Evolutionary conservation across 352 stramenopile genomes (phyloP).

Genomic region (Pythium guiyangense): DNA sequence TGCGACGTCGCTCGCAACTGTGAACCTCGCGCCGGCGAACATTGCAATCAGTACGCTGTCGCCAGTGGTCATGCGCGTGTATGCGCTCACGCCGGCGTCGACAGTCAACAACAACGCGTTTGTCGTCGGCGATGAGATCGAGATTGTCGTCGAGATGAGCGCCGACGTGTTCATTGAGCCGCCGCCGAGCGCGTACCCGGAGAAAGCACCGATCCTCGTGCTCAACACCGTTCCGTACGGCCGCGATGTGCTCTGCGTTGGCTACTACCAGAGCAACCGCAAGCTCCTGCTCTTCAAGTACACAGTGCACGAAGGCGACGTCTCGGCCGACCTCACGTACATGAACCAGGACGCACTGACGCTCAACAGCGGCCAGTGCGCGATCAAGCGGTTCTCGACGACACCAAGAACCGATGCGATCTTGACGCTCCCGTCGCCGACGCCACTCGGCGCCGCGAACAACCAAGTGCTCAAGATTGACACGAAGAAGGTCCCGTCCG

Average conservation of each 20-base stretch:
- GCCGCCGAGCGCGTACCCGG: constrained; percentile 55
- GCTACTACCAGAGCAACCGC: constrained; percentile 49
- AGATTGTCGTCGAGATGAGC: constrained; percentile 77
- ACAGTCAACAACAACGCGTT: constrained; percentile 61
- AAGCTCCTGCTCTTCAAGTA: constrained; percentile 73
- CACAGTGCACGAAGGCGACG: constrained; percentile 51
- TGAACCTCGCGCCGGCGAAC: constrained; percentile 34
- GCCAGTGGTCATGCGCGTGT: constrained; percentile 54
- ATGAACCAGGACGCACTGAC: constrained; percentile 49
- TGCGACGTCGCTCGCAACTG: constrained; percentile 28
- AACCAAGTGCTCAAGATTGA: constrained; percentile 59
- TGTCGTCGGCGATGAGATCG: constrained; percentile 72
- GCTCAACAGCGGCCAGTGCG: constrained; percentile 68
- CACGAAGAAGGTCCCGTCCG: constrained; percentile 39
- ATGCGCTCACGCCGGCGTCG: constrained; percentile 44
- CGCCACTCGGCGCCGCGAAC: constrained; percentile 28
- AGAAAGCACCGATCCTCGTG: constrained; percentile 67
- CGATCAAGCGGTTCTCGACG: constrained; percentile 81
- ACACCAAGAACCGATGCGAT: constrained; percentile 66
- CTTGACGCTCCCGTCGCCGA: constrained; percentile 47
- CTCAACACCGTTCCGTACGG: constrained; percentile 49
- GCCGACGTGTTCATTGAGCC: constrained; percentile 74
- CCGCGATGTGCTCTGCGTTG: constrained; percentile 52
- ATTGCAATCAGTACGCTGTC: constrained; percentile 61
- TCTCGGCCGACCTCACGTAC: constrained; percentile 50